A percentile compares a stretch with the other conserved stretches of the same genome.
Evolutionary conservation across 768 basidiomycete species (phyloP).

Genomic region (Trametes cinnabarina): DNA sequence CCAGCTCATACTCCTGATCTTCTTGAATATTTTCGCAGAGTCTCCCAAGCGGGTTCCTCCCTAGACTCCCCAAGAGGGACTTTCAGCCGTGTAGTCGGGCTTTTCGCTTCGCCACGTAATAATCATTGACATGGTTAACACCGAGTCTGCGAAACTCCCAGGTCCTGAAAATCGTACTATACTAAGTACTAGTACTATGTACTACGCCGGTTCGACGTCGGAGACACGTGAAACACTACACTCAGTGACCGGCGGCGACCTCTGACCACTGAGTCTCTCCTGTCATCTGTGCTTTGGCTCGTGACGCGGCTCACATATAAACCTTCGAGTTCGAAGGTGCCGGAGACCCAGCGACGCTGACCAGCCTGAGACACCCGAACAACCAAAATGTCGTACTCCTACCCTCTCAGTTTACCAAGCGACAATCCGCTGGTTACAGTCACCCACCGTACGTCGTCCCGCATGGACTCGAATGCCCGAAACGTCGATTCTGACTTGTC

Average conservation of each 20-base stretch:
- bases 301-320: neutral
- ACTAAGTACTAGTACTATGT: too few species aligned
- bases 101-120: too few species aligned
- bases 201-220: neutral
- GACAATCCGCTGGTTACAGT: conserved; percentile 59
- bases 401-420: conserved; percentile 49
- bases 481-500: neutral
- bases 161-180: too few species aligned
- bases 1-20: too few species aligned
- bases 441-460: conserved; percentile 52
- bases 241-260: neutral
- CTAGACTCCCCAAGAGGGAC: too few species aligned
- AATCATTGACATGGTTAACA: too few species aligned
- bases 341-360: too few species aligned
- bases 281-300: neutral
- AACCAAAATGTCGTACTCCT: conserved; percentile 44
- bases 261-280: too few species aligned
- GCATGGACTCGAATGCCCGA: neutral
- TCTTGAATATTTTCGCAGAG: too few species aligned
- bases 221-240: neutral
- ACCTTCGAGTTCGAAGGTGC: neutral
- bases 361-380: neutral
- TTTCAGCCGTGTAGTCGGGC: too few species aligned
- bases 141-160: too few species aligned
- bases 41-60: too few species aligned